Evolutionary conservation across 148 eudicot genomes (phyloP).

Genomic region (Beta vulgaris): DNA sequence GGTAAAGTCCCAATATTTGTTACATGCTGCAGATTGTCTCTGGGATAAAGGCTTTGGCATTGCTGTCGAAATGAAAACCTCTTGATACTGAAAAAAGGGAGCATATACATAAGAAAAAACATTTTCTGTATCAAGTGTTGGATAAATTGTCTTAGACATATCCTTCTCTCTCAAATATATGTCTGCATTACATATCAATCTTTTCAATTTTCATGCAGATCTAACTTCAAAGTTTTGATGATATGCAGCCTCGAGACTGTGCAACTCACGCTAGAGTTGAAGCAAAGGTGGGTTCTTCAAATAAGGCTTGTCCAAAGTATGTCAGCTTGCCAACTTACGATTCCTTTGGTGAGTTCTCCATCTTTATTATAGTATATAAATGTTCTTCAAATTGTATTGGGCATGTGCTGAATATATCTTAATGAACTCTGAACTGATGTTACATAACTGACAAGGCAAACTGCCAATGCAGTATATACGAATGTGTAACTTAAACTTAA

Average conservation of each 20-base stretch:
- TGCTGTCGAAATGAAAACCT: too few species aligned
- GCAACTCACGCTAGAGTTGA: slow-evolving; percentile 22
- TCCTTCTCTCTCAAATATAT: background rate
- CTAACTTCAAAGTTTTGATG: slow-evolving; percentile 8
- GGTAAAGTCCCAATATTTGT: too few species aligned
- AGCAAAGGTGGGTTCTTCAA: slow-evolving; percentile 28
- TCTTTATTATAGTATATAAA: background rate
- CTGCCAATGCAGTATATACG: background rate
- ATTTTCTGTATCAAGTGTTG: background rate
- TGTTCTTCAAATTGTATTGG: background rate
- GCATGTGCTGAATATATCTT: background rate
- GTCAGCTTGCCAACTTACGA: slow-evolving; percentile 67
- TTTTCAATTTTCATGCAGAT: background rate
- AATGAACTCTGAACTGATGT: background rate
- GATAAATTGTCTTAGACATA: background rate
- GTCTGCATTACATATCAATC: too few species aligned
- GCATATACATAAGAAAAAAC: background rate
- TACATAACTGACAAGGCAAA: background rate
- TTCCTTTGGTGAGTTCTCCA: slow-evolving; percentile 47
- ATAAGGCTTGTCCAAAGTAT: slow-evolving; percentile 66
- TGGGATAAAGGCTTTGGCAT: too few species aligned
- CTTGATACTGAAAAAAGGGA: background rate
- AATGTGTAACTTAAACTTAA: background rate
- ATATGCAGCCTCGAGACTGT: slow-evolving; percentile 85
- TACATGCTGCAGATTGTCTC: too few species aligned